Conservation (phyloP, 257 asterid species). For the Solanum sejunctum region DNA sequence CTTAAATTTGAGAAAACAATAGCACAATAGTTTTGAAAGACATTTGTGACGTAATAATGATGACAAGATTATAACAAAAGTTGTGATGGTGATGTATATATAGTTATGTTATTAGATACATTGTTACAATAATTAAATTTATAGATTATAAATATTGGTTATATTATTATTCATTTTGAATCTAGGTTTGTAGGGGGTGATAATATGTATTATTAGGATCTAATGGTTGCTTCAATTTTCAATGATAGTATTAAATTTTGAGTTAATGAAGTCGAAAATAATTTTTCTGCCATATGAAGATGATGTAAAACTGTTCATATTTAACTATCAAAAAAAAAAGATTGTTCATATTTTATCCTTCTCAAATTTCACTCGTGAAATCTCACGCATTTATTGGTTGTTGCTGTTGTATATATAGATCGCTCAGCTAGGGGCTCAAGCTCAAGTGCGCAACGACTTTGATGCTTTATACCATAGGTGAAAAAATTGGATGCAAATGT, state of each 20-base stretch:
- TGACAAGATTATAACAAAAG: background rate
- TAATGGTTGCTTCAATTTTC: background rate
- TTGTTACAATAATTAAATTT: background rate
- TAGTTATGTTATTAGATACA: background rate
- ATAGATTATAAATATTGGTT: background rate
- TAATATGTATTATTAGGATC: background rate
- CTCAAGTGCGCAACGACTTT: no score
- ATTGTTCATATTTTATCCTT: no score
- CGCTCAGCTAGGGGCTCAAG: no score
- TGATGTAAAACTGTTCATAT: no score
- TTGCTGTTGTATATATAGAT: no score
- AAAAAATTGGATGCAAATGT: background rate
- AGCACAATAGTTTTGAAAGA: background rate
- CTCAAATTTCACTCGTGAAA: no score
- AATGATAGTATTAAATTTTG: no score
- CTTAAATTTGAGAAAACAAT: background rate
- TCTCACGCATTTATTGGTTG: no score
- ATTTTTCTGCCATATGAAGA: background rate
- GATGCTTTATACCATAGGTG: no score
- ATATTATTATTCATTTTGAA: background rate
- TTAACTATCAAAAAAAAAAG: no score
- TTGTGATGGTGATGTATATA: background rate
- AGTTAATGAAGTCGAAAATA: background rate
- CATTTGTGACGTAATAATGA: background rate
- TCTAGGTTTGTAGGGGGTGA: background rate